Base-by-base conservation (phyloP, 495 filamentous ascomycete species). In the Talaromyces wortmannii region DNA sequence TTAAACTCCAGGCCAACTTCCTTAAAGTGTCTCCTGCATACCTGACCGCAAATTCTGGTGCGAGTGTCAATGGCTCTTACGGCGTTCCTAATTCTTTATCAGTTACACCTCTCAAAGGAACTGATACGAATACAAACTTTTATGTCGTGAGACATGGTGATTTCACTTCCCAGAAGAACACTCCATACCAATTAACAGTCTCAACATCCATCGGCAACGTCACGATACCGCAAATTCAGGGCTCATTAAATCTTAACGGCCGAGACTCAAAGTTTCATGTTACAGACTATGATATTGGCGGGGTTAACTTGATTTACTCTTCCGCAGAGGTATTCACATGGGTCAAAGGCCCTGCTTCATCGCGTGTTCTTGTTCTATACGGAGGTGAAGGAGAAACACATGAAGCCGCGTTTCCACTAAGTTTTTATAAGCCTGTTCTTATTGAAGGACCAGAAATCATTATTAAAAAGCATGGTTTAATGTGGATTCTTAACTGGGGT, bases 241-340 rank as follows among this genome's bases (percentile, higher is more conserved):
- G 78, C 10, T 74, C 67, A 2, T 70, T 92, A 5, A 82, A 76
- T 2, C 72, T 92, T 4, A 79, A 80, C 59, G 87, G 87, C 0
- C 79, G 88, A 48, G 89, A 94, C 62, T 87, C 86, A 0, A 90
- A 91, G 64, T 74, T 86, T 52, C 81, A 88, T 60, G 82, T 92
- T 18, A 84, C 82, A 11, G 85, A 94, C 62, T 92, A 90, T 59
- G 70, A 83, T 48, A 68, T 92, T 49, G 78, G 78, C 0, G 79
- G 78, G n/a, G 71, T 71, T 1, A 83, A 74, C 10, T 63, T 92
- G 16, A 67, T 90, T 5, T 92, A 91, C 69, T 90, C 85, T 0
- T 85, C 87, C 3, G 86, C 83, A 0, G 88, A 94, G 54, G 77
- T 90, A 29, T 89, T 89, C 53, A 89, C 85, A 2, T 85, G 82